Base-by-base conservation (phyloP, 2,329 filamentous ascomycete genomes). In the Leptographium radiaticola region DNA sequence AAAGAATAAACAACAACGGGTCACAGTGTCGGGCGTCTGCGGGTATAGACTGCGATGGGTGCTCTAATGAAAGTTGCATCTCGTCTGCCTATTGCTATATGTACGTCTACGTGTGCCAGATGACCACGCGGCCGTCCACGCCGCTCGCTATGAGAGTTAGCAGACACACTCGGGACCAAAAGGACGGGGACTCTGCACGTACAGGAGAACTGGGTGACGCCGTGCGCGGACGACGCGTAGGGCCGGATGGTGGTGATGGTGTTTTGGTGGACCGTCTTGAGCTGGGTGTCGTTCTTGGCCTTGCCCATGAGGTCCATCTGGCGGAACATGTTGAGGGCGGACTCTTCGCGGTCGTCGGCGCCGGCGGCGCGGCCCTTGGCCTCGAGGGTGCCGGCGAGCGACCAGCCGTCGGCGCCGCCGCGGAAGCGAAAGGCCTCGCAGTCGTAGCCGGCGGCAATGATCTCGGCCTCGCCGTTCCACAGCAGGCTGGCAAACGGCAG, bases 251-350 rank as follows among this genome's bases (percentile, higher is more conserved):
- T 95, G 64, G 81, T 89, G 65, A 98, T 87, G 31, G 90, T 95
- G 71, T 98, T 98, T 68, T 98, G 93, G 70, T 98, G 93, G 48
- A 93, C 82, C 12, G 93, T 97, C 72, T 89, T 93, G 62, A 98
- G 76, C 72, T 95, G 87, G 5, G 90, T 96, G 67, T 97, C 90
- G 64, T 95, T 89, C 66, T 88, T 88, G 54, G 77, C 74, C 71
- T 95, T 95, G 58, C 93, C 93, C 77, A 93, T 95, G 60, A 98
- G 77, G 70, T 98, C 93, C 93, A 98, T 97, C 74, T 96, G 90
- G 64, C 83, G 82, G 74, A 98, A 98, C 89, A 97, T 95, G 70
- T 97, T 95, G 67, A 96, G 74, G 30, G 93, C 93, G 59, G 87
- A 93, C 68, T 97, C 93, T 70, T 97, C 93, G 36, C 86, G 79